A percentile compares a stretch with the other conserved stretches of the same genome.
phyloP scores from a whole-genome alignment of 1,139 yeast species.

The Yamadazyma buinensis region DNA sequence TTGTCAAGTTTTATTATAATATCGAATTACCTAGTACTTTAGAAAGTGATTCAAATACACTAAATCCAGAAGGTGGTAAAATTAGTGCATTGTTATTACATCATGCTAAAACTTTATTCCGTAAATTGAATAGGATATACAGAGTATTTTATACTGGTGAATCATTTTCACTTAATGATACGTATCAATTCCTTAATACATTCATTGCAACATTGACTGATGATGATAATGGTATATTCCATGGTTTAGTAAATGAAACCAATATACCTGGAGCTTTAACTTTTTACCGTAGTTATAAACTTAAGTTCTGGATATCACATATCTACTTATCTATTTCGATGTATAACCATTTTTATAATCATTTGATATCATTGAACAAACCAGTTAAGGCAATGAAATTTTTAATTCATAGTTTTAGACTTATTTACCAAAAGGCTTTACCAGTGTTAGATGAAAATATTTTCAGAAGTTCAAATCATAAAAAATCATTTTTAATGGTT shows the following conservation, averaged over 20 bases:
- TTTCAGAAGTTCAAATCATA: neutral
- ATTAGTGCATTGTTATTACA: neutral
- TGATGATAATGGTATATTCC: neutral
- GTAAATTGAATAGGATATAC: constrained; percentile 1
- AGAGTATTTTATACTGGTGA: neutral
- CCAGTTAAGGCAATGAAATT: constrained; percentile 7
- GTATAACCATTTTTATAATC: constrained; percentile 4
- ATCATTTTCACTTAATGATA: neutral
- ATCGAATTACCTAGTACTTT: constrained; percentile 5
- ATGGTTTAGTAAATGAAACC: neutral
- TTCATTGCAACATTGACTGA: neutral
- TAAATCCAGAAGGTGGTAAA: neutral
- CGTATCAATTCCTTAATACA: neutral
- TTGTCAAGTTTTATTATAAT: constrained; percentile 26
- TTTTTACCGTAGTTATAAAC: constrained; percentile 3
- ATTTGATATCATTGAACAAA: constrained; percentile 3
- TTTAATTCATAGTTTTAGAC: constrained; percentile 4
- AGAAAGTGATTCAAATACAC: neutral
- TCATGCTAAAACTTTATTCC: neutral
- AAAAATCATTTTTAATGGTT: constrained; percentile 1
- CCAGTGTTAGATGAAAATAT: constrained; percentile 4
- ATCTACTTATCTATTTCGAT: constrained; percentile 2
- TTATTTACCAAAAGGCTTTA: constrained; percentile 1
- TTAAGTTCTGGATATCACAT: constrained; percentile 4
- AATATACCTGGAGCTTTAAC: neutral